These are phyloP conservation scores for Penicillium pancosmium DNA, from an alignment of 495 filamentous ascomycete species.

Conservation along the genomic window DNA sequence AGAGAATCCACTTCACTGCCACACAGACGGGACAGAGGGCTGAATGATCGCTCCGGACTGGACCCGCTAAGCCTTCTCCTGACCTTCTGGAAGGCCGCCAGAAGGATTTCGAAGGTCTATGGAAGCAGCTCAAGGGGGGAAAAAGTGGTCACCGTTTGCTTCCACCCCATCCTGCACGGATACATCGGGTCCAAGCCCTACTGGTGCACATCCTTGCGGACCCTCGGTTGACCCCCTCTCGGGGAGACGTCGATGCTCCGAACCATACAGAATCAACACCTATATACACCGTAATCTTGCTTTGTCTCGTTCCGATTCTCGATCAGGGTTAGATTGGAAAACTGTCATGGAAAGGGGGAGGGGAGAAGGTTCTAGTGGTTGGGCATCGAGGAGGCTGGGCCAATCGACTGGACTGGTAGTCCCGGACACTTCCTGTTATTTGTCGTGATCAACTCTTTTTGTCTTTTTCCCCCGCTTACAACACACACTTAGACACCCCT, in stretches of 20 bases:
- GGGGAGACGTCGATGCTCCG: neutral
- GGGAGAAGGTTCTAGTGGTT: conserved; percentile 8
- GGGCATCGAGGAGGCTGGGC: conserved; percentile 8
- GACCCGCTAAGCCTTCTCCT: conserved; percentile 41
- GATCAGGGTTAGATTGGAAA: neutral
- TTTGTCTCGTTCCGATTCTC: neutral
- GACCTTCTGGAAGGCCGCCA: conserved; percentile 43
- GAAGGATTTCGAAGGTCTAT: conserved; percentile 38
- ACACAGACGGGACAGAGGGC: conserved; percentile 27
- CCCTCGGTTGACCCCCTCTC: neutral
- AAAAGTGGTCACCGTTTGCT: conserved; percentile 14
- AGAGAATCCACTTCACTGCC: conserved; percentile 28
- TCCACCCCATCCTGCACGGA: conserved; percentile 24
- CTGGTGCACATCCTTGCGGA: conserved; percentile 4
- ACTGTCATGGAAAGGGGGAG: neutral
- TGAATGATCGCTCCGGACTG: conserved; percentile 24
- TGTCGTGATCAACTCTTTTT: conserved; percentile 20
- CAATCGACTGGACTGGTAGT: conserved; percentile 8
- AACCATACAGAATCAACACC: neutral
- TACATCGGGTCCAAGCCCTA: conserved; percentile 20
- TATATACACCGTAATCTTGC: neutral
- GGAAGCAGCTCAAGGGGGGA: conserved; percentile 20
- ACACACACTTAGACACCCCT: conserved; percentile 5
- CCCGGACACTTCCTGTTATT: conserved; percentile 8
- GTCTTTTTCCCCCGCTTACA: neutral